Percentiles rank a stretch among this genome's conserved stretches.
Evolutionary conservation across 1,139 yeast species (phyloP).

Genomic region (Insectozyma bohioensis): DNA sequence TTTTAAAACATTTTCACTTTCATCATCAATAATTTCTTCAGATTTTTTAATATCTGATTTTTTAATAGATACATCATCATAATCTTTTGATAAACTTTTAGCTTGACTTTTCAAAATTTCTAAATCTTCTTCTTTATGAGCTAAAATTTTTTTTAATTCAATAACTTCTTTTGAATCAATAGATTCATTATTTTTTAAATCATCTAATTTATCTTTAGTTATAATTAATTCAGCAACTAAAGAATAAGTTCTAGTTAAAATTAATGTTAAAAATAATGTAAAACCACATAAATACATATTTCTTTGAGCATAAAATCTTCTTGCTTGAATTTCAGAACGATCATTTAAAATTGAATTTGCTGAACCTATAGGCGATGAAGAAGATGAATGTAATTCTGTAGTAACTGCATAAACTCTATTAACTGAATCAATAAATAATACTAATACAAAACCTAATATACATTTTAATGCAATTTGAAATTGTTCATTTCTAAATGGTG

Average conservation of each 20-base stretch:
- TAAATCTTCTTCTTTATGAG: slow-evolving; percentile 62
- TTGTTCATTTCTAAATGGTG: slow-evolving; percentile 70
- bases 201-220: slow-evolving; percentile 62
- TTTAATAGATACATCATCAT: slow-evolving; percentile 29
- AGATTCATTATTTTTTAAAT: slow-evolving; percentile 20
- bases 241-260: slow-evolving; percentile 81
- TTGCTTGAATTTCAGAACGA: slow-evolving; percentile 79
- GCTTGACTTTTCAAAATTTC: slow-evolving; percentile 73
- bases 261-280: slow-evolving; percentile 84
- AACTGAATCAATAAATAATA: slow-evolving; percentile 84
- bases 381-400: slow-evolving; percentile 47
- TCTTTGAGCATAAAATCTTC: slow-evolving; percentile 94
- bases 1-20: too few species aligned
- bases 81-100: slow-evolving; percentile 61
- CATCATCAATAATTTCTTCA: slow-evolving; percentile 4
- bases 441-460: slow-evolving; percentile 77
- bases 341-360: slow-evolving; percentile 49
- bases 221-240: slow-evolving; percentile 73
- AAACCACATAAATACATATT: slow-evolving; percentile 96
- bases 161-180: slow-evolving; percentile 39
- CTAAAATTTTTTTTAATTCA: slow-evolving; percentile 54
- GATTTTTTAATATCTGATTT: slow-evolving; percentile 9
- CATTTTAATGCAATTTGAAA: slow-evolving; percentile 80
- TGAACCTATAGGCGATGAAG: slow-evolving; percentile 13
- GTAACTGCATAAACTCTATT: slow-evolving; percentile 78